These are phyloP conservation scores for Jacaranda mimosifolia DNA, from an alignment of 257 asterid genomes.

Conservation along the genomic window DNA sequence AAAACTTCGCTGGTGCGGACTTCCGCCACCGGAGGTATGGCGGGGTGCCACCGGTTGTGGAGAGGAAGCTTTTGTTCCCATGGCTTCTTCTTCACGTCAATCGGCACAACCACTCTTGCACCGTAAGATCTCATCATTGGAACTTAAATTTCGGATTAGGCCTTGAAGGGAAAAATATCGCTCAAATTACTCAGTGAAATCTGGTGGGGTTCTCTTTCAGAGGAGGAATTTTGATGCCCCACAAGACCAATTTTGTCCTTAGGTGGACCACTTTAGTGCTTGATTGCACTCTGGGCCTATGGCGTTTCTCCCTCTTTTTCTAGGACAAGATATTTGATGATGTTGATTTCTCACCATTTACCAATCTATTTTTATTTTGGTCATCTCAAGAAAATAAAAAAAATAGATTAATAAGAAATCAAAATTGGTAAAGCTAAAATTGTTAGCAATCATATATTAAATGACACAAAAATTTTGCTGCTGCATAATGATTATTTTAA, in stretches of 20 bases:
- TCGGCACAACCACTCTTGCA: slow-evolving; percentile 62
- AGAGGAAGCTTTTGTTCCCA: slow-evolving; percentile 70
- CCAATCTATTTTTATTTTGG: background rate
- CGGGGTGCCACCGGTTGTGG: slow-evolving; percentile 94
- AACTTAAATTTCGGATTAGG: background rate
- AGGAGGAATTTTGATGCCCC: slow-evolving; percentile 26
- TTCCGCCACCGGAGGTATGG: slow-evolving; percentile 77
- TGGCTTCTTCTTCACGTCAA: slow-evolving; percentile 80
- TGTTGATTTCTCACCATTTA: background rate
- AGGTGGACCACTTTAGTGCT: slow-evolving; percentile 31
- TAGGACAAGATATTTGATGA: slow-evolving; percentile 3
- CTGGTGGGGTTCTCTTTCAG: slow-evolving; percentile 4
- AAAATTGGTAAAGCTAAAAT: too few relatives aligned
- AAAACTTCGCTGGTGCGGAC: slow-evolving; percentile 67
- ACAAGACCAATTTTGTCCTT: slow-evolving; percentile 13
- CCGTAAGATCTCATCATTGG: slow-evolving; percentile 53
- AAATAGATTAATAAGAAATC: too few relatives aligned
- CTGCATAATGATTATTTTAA: too few relatives aligned
- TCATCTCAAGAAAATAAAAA: background rate
- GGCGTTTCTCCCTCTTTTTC: background rate
- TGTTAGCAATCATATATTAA: too few relatives aligned
- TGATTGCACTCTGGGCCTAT: slow-evolving; percentile 13
- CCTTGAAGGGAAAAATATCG: background rate
- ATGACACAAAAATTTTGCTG: too few relatives aligned
- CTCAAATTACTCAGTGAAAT: background rate